A percentile compares a stretch with the other conserved stretches of the same genome.
These are phyloP conservation scores for Waltergamsia citrina DNA, from an alignment of 2,329 filamentous ascomycete species.

Conservation along the genomic window DNA sequence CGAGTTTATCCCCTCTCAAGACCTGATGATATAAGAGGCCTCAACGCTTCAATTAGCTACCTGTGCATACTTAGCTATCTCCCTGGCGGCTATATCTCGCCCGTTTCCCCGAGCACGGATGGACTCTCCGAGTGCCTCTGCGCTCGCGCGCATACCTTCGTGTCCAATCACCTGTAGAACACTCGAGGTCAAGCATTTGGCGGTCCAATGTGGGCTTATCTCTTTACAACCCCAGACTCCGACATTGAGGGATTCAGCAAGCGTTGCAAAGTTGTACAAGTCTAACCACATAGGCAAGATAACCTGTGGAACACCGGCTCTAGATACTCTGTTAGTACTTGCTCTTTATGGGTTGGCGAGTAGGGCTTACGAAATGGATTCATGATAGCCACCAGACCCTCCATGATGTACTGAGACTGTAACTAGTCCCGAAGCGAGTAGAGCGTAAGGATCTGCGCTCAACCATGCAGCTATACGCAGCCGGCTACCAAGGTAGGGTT, in stretches of 20 bases:
- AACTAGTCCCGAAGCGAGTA: constrained; percentile 20
- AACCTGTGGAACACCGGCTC: constrained; percentile 31
- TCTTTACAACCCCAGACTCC: constrained; percentile 24
- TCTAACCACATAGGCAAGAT: constrained; percentile 34
- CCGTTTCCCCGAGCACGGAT: constrained; percentile 1
- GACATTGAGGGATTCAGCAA: constrained; percentile 28
- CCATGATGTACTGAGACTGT: constrained; percentile 22
- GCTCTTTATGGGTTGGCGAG: neutral
- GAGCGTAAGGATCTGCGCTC: constrained; percentile 12
- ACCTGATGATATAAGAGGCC: too few relatives aligned
- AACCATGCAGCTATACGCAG: constrained; percentile 13
- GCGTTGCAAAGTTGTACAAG: constrained; percentile 28
- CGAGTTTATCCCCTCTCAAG: too few relatives aligned
- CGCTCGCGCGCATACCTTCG: constrained; percentile 6
- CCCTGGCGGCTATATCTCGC: constrained; percentile 2
- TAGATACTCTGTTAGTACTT: constrained; percentile 9
- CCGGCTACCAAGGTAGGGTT: constrained; percentile 6
- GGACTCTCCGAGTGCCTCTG: constrained; percentile 5
- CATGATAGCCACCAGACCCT: constrained; percentile 25
- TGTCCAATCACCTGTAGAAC: constrained; percentile 12
- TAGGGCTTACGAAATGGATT: constrained; percentile 26
- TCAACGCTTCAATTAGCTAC: too few relatives aligned
- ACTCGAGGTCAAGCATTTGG: constrained; percentile 12
- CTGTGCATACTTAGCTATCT: neutral
- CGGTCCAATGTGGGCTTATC: constrained; percentile 17